These are phyloP conservation scores for Piper longum DNA, from an alignment of 164 flowering plant species.

Conservation along the genomic window DNA sequence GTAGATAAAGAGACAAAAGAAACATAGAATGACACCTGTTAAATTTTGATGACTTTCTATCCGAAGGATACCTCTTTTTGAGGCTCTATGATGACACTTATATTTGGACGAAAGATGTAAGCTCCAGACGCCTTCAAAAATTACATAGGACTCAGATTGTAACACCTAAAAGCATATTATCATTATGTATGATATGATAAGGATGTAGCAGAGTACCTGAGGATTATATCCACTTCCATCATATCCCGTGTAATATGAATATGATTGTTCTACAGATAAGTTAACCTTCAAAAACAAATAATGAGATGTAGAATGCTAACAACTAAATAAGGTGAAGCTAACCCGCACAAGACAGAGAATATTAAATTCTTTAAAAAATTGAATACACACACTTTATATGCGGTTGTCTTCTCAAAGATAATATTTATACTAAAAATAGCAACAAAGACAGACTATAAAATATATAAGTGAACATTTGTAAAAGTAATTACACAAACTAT, in stretches of 20 bases:
- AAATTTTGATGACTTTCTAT: neutral
- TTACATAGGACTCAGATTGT: slow-evolving; percentile 2
- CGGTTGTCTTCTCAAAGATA: neutral
- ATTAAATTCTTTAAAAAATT: neutral
- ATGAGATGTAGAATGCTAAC: neutral
- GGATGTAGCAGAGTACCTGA: slow-evolving; percentile 34
- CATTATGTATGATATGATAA: neutral
- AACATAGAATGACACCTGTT: neutral
- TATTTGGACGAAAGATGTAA: slow-evolving; percentile 92
- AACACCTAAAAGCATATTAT: neutral
- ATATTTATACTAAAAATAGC: neutral
- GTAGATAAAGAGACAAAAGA: neutral
- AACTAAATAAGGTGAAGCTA: neutral
- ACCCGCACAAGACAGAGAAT: neutral
- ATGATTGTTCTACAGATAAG: slow-evolving; percentile 43
- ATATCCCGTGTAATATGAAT: slow-evolving; percentile 47
- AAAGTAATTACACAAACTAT: neutral
- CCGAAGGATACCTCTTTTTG: slow-evolving; percentile 33
- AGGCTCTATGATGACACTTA: slow-evolving; percentile 39
- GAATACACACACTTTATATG: neutral
- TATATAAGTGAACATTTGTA: neutral
- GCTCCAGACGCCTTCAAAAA: slow-evolving; percentile 85
- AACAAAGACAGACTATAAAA: neutral
- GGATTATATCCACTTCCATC: slow-evolving; percentile 57
- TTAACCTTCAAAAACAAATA: slow-evolving; percentile 31